Conservation (phyloP, 1,284 basidiomycete species). For the Cutaneotrichosporon sp. region DNA sequence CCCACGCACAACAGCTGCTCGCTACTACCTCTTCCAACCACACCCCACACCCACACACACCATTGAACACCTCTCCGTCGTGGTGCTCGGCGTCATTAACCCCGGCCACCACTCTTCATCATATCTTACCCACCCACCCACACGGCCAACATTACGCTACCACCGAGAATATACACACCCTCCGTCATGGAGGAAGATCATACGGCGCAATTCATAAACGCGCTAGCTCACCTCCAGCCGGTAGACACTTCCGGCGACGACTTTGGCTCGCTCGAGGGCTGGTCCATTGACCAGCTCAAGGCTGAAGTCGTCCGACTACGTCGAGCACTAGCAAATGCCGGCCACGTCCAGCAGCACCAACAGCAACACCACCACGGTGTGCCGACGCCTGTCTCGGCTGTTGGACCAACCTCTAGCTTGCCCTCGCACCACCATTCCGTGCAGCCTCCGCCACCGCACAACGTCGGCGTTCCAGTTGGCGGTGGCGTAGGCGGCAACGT, state of each 20-base stretch:
- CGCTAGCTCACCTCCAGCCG: constrained; percentile 15
- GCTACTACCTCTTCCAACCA: too few relatives aligned
- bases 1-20: too few relatives aligned
- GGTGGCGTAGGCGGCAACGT: background rate
- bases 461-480: background rate
- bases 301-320: constrained; percentile 30
- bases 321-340: constrained; percentile 3
- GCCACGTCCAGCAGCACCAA: background rate
- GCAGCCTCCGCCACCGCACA: constrained; percentile 1
- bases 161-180: background rate
- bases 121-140: too few relatives aligned
- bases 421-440: constrained; percentile 1
- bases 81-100: too few relatives aligned
- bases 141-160: too few relatives aligned
- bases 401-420: too few relatives aligned
- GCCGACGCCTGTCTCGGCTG: background rate
- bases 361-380: background rate
- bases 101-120: too few relatives aligned
- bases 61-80: background rate
- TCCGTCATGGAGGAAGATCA: constrained; percentile 19
- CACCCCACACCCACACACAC: background rate
- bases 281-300: constrained; percentile 28
- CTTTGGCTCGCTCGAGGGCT: constrained; percentile 19
- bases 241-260: constrained; percentile 2
- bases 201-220: constrained; percentile 15